phyloP scores from a whole-genome alignment of 306 rosid genomes.

The Rosa rugosa region DNA sequence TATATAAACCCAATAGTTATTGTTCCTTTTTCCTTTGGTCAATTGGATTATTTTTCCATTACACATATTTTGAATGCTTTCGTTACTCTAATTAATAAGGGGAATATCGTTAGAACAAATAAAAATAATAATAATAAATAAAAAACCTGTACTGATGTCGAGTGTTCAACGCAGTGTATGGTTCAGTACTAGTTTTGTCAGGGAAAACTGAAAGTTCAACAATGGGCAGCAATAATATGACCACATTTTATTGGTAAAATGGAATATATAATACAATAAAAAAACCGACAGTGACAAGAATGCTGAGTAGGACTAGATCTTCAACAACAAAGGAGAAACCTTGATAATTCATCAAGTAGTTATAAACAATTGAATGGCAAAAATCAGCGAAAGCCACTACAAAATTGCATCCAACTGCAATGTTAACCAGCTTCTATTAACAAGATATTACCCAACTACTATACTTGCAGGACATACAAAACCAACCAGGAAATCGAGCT shows the following conservation, averaged over 20 bases:
- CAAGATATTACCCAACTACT: not conserved
- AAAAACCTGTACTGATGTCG: too few species aligned
- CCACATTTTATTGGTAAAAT: not conserved
- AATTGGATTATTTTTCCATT: not conserved
- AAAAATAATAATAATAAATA: too few species aligned
- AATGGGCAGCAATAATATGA: not conserved
- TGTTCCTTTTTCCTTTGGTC: not conserved
- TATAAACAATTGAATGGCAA: not conserved
- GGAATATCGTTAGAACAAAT: too few species aligned
- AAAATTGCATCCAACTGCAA: not conserved
- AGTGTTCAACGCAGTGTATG: not conserved
- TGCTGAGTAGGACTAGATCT: not conserved
- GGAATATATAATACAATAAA: not conserved
- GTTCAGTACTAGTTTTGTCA: not conserved
- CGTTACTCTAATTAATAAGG: too few species aligned
- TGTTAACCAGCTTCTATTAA: not conserved
- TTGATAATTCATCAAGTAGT: not conserved
- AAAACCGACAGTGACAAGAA: not conserved
- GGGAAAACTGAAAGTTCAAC: not conserved
- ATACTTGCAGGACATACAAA: slow-evolving; percentile 3
- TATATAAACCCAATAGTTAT: not conserved
- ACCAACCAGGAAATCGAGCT: not conserved
- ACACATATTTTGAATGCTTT: not conserved
- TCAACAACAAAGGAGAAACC: not conserved
- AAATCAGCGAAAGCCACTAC: not conserved